Conservation (phyloP, 2,329 filamentous ascomycete species). For the Monilinia polystroma region DNA sequence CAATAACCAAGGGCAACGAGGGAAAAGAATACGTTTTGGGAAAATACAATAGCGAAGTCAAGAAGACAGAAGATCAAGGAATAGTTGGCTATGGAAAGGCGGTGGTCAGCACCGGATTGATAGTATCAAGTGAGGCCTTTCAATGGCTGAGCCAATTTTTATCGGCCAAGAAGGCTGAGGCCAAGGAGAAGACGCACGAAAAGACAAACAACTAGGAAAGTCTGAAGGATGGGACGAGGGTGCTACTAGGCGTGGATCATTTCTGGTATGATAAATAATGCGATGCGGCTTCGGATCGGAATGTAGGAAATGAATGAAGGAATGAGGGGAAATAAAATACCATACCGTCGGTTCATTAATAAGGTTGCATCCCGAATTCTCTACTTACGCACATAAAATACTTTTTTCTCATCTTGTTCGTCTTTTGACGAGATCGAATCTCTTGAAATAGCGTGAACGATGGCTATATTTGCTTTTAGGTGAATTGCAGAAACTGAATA, state of each 20-base stretch:
- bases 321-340: background rate
- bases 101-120: conserved; percentile 62
- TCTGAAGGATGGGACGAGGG: background rate
- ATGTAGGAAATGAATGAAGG: conserved; percentile 7
- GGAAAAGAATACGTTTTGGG: conserved; percentile 60
- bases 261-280: background rate
- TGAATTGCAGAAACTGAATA: background rate
- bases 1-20: conserved; percentile 60
- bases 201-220: conserved; percentile 28
- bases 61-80: conserved; percentile 63
- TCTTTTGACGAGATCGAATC: background rate
- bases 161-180: conserved; percentile 60
- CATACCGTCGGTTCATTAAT: background rate
- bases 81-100: conserved; percentile 70
- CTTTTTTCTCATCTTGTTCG: background rate
- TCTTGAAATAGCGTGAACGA: background rate
- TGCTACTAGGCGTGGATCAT: background rate
- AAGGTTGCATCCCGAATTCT: conserved; percentile 1
- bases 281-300: background rate
- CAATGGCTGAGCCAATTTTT: conserved; percentile 60
- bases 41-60: conserved; percentile 58
- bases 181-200: conserved; percentile 55
- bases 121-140: conserved; percentile 65
- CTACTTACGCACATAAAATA: background rate
- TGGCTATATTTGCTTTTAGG: background rate